These are phyloP conservation scores for Peribolospora kevripleyi DNA, from an alignment of 768 basidiomycete genomes.

Conservation along the genomic window DNA sequence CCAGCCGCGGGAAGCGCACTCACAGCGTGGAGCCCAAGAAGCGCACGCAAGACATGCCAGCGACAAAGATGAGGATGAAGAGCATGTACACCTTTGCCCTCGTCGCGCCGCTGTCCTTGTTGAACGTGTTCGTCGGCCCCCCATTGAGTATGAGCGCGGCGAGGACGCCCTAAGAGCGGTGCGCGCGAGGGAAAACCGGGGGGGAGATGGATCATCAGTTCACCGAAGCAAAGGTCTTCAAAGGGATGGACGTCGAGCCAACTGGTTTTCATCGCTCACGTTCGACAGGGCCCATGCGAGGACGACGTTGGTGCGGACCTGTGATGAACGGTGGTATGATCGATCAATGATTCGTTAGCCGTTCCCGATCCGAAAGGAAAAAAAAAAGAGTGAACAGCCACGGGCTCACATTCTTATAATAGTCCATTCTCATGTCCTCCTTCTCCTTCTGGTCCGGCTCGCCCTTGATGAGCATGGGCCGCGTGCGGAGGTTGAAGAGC, in stretches of 20 bases:
- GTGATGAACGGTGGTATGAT: slow-evolving; percentile 4
- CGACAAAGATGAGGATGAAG: slow-evolving; percentile 58
- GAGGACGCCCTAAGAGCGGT: slow-evolving; percentile 32
- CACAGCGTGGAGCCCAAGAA: slow-evolving; percentile 35
- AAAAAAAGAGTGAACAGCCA: background rate
- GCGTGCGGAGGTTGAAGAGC: slow-evolving; percentile 28
- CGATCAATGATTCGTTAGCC: too few relatives aligned
- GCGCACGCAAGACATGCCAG: slow-evolving; percentile 35
- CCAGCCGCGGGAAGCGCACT: too few relatives aligned
- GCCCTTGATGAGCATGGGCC: slow-evolving; percentile 16
- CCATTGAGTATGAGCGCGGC: slow-evolving; percentile 44
- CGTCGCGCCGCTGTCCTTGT: slow-evolving; percentile 24
- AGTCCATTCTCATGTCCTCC: slow-evolving; percentile 19
- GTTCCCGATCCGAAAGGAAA: background rate
- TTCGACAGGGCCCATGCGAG: slow-evolving; percentile 66
- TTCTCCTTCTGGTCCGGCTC: slow-evolving; percentile 12
- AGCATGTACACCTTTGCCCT: slow-evolving; percentile 42
- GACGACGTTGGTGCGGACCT: slow-evolving; percentile 28
- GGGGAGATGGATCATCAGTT: background rate
- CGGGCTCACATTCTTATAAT: slow-evolving; percentile 13
- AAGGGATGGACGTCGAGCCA: too few relatives aligned
- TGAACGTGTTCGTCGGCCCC: slow-evolving; percentile 38
- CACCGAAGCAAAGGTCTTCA: too few relatives aligned
- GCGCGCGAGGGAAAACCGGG: background rate
- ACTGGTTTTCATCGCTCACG: slow-evolving; percentile 23